Percentiles rank a stretch among this genome's conserved stretches.
Evolutionary conservation across 768 basidiomycete genomes (phyloP).

Genomic region (Auriculariales sp.): DNA sequence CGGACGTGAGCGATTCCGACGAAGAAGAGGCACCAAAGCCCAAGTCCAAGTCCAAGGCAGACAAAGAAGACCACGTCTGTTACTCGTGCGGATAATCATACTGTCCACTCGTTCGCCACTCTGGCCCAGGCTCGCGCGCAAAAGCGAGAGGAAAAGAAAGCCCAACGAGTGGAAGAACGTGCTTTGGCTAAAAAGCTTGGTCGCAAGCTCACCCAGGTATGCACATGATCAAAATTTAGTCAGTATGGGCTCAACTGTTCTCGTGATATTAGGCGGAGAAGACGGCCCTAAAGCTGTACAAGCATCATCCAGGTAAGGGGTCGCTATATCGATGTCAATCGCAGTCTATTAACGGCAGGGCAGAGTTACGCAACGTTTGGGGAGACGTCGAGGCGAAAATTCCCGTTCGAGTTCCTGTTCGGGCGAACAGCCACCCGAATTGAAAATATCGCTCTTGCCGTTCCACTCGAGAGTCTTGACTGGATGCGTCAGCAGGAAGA

Average conservation of each 20-base stretch:
- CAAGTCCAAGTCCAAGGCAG: slow-evolving; percentile 22
- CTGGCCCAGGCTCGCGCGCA: slow-evolving; percentile 14
- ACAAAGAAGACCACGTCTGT: slow-evolving; percentile 11
- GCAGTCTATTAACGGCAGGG: no score
- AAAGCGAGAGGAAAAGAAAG: slow-evolving; percentile 13
- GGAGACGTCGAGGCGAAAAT: slow-evolving; percentile 61
- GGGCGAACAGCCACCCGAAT: slow-evolving; percentile 67
- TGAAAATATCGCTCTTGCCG: slow-evolving; percentile 77
- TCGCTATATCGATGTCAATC: no score
- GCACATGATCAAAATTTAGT: slow-evolving; percentile 11
- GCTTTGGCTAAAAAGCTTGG: slow-evolving; percentile 44
- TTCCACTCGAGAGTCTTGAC: slow-evolving; percentile 85
- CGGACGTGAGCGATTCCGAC: slow-evolving; percentile 12
- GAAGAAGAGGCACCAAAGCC: slow-evolving; percentile 12
- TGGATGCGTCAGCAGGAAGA: slow-evolving; percentile 96
- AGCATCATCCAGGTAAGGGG: slow-evolving; percentile 42
- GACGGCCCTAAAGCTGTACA: slow-evolving; percentile 42
- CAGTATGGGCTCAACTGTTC: slow-evolving; percentile 7
- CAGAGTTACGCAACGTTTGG: slow-evolving; percentile 72
- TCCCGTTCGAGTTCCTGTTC: slow-evolving; percentile 45
- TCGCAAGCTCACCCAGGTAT: slow-evolving; percentile 57
- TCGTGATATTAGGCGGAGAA: slow-evolving; percentile 48
- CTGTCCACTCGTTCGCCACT: slow-evolving; percentile 12
- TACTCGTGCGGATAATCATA: slow-evolving; percentile 3
- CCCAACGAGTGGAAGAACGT: slow-evolving; percentile 32